Base-by-base conservation (phyloP, 176 grass and related monocot genomes). In the barley (Hordeum vulgare) region DNA sequence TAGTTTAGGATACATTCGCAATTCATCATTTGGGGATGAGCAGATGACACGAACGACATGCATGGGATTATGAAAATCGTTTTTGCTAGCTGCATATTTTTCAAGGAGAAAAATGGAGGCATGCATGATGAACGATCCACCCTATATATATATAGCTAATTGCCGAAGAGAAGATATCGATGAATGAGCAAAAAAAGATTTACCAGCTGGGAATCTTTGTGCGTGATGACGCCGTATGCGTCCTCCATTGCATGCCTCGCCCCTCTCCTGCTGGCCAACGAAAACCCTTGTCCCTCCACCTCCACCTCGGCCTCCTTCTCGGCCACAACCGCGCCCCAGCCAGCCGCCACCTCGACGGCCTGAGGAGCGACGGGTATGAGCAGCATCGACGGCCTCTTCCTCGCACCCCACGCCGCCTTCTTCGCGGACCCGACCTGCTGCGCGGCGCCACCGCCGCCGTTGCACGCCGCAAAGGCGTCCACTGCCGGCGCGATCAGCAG, bases 191-290 rank as follows among this genome's bases (percentile, higher is more conserved):
- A 25, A 11, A 0, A 64, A 36, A 10, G 3, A n/a, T 18, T 85
- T 92, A 98, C 93, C 96, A 91, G 42, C 41, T 90, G 75, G 33
- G 87, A 85, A 56, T 80, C 35, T 11, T 86, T 59, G 17, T 74
- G 24, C n/a, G 90, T 75, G 45, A 84, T 68, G 9, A 84, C 80
- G 0, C 83, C 77, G 36, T 93, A 94, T 3, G 85, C 93, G 66
- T 98, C 96, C 76, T 98, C 96, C 91, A 94, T 98, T n/a, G 78
- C 87, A 80, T 84, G 86, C 51, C 93, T 86, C 3, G 61, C 49
- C 15, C 96, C 96, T 35, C 81, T 93, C 77, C 75, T 95, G 39
- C 86, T 86, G 11, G 86, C 87, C 80, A 98, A 9, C 18, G 85
- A 87, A 65, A 91, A 95, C 27, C 79, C 89, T 7, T 87, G 65